Base-by-base conservation (phyloP, 2,329 filamentous ascomycete genomes). In the Rasamsonia emersonii region DNA sequence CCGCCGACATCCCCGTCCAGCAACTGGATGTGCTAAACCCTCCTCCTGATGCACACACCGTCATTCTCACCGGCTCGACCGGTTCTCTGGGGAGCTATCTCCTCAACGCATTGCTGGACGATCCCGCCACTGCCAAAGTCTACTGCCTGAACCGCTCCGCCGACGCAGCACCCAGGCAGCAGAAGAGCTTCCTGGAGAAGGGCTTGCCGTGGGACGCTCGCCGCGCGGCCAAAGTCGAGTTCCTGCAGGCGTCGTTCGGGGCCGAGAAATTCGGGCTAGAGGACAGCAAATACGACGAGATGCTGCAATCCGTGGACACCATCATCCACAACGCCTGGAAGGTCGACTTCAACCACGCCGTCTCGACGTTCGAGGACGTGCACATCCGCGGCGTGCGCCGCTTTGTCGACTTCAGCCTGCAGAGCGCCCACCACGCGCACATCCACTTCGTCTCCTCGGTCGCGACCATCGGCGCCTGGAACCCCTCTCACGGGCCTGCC, bases 71-170 rank as follows among this genome's bases (percentile, higher is more conserved):
- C 0, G 67, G 62, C 17, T 61, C 56, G 5, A 69, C 66, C 0
- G 65, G 65, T 9, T 60, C 58, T 8, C 40, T 70, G 13, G 66
- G 66, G 0, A 58, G 56, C 4, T 66, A 67, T 41, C 46, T 69
- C 30, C 51, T 69, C 1, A 53, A 64, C 25, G 28, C 45, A 4
- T 47, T 67, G 13, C 40, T 55, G 1, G 33, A 36, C 4, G 49
- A 50, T 24, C 50, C 56, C 0, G 30, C 37, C 3, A 56, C 68
- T 8, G 45, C 46, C 30, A 59, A 54, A 38, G 45, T 70, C 23
- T 49, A 65, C 27, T 68, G 63, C 34, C 51, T 70, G 10, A 69
- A 70, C 46, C 53, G 66, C 9, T 49, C 53, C 18, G 49, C 51
- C n/a, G n/a, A n/a, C n/a, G n/a, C n/a, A 5, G 62, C 67, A 18